Evolutionary conservation across 116 monocot genomes (phyloP), one percentile per base, ranked within the genome.

Genomic region (Iris pallida): DNA sequence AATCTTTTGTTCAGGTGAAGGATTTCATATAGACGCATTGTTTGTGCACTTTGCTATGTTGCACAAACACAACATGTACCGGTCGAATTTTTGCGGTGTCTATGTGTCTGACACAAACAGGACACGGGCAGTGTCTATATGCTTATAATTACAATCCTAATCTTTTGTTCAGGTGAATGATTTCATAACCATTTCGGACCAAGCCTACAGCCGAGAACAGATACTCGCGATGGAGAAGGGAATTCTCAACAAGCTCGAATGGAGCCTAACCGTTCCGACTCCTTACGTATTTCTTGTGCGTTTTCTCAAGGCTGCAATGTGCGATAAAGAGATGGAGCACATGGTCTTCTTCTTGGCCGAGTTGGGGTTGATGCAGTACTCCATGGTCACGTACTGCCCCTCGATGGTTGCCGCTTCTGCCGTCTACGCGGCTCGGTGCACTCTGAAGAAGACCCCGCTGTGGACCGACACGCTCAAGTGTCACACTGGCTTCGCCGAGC

Each of bases 391-490:
- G 46, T 83, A 75, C 53, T 62, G 76, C 15, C 93, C 92, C 0
- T 98, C 97, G 0, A 77, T 90, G 85, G 2, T 98, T n/a, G 93
- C 93, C 7, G 97, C 97, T 8, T 79, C 90, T 5, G 92, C 97
- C 0, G 88, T 98, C 19, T 90, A 90, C 54, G 88, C 90, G 1
- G 97, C 97, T 0, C 51, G 80, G 7, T 82, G 85, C 53, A 90
- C 83, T 45, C 76, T 98, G 8, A 75, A 82, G 51, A 83, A 71
- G 80, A 74, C 7, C 18, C 85, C 88, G 19, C 47, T 65, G 6
- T 98, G 86, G 90, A 90, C 61, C 19, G 76, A 73, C 42, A 86
- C 89, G 4, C 86, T 90, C 15, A 66, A 73, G 67, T 76, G 54
- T 45, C 78, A 90, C 59, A 85, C 86, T 16, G 80, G 85, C n/a